phyloP scores from a whole-genome alignment of 345 rosid genomes.

The Rubroshorea leprosula region DNA sequence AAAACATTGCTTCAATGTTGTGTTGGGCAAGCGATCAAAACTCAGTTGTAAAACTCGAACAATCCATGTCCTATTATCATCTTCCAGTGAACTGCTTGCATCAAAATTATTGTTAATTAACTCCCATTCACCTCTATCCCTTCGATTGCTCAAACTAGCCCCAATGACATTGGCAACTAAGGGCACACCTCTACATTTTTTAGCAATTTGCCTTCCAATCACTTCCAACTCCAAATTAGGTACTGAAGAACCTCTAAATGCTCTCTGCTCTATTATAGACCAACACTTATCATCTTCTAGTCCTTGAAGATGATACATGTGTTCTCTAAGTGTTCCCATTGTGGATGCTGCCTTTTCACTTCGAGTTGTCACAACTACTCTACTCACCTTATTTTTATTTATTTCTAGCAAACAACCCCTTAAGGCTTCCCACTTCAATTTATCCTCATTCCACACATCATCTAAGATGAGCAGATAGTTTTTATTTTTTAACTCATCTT shows the following conservation, averaged over 20 bases:
- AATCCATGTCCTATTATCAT: background rate
- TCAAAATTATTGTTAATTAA: background rate
- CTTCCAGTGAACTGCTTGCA: background rate
- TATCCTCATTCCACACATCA: slow-evolving; percentile 14
- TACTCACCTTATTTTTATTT: background rate
- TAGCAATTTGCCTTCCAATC: slow-evolving; percentile 1
- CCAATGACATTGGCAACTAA: background rate
- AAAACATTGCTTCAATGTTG: too few species aligned
- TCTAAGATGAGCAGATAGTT: slow-evolving; percentile 13
- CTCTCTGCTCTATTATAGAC: slow-evolving; percentile 14
- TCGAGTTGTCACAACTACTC: too few species aligned
- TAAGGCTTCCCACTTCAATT: slow-evolving; percentile 2
- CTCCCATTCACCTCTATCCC: background rate
- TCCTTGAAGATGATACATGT: background rate
- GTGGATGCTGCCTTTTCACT: background rate
- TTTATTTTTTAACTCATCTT: background rate
- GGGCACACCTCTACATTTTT: background rate
- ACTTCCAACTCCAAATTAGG: background rate
- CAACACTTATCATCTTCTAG: slow-evolving; percentile 8
- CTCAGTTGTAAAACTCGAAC: background rate
- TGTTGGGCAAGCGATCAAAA: too few species aligned
- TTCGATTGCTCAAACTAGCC: background rate
- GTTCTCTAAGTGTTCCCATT: background rate
- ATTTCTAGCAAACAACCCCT: background rate
- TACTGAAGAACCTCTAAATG: background rate